Percentiles rank a stretch among this genome's conserved stretches.
These are phyloP conservation scores for Colletotrichum gigasporum DNA, from an alignment of 2,329 filamentous ascomycete species.

Conservation along the genomic window DNA sequence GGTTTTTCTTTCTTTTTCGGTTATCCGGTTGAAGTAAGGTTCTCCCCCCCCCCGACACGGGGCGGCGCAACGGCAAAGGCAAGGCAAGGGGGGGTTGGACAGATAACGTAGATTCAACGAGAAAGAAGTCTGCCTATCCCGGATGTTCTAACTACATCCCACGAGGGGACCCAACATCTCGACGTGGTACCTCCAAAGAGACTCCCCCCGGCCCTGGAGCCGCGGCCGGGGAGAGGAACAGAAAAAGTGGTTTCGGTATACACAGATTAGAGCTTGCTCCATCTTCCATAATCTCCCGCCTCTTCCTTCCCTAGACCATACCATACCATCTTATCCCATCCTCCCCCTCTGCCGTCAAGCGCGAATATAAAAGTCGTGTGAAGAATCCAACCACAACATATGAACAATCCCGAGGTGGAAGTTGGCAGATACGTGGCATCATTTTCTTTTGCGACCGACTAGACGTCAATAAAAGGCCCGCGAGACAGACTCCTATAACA, in stretches of 20 bases:
- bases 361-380: background rate
- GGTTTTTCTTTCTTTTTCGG: background rate
- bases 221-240: constrained; percentile 2
- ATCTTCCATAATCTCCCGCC: background rate
- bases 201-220: constrained; percentile 1
- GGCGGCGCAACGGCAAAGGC: background rate
- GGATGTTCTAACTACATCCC: constrained; percentile 27
- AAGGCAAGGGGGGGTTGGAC: background rate
- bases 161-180: constrained; percentile 4
- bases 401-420: constrained; percentile 19
- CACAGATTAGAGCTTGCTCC: constrained; percentile 30
- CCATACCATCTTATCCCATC: background rate
- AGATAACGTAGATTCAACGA: constrained; percentile 29
- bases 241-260: constrained; percentile 21
- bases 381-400: constrained; percentile 24
- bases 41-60: background rate
- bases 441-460: constrained; percentile 27
- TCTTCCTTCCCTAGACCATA: background rate
- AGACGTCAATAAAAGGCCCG: constrained; percentile 25
- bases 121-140: constrained; percentile 26
- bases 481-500: constrained; percentile 29
- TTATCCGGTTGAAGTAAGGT: background rate
- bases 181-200: constrained; percentile 11
- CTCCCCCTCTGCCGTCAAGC: background rate
- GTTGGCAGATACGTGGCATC: constrained; percentile 29